Evolutionary conservation across 805 yeast species (phyloP).

Genomic region (Cyberlindnera meyerae): DNA sequence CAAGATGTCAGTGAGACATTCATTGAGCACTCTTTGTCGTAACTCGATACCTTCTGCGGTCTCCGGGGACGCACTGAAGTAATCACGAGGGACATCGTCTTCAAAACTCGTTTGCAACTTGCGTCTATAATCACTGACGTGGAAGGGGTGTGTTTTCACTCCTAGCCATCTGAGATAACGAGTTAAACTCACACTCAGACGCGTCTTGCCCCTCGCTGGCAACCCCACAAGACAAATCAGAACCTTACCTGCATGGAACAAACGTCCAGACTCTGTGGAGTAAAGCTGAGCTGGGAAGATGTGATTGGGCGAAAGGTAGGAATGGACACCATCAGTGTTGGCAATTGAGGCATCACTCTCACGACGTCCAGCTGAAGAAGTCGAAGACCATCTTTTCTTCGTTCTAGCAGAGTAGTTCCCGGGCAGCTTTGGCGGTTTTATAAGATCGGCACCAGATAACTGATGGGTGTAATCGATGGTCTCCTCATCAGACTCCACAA

Average conservation of each 20-base stretch:
- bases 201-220: conserved; percentile 96
- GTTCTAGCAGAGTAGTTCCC: conserved; percentile 56
- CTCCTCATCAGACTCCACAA: conserved; percentile 30
- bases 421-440: conserved; percentile 39
- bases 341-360: conserved; percentile 17
- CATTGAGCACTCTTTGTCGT: conserved; percentile 53
- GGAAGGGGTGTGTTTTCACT: conserved; percentile 86
- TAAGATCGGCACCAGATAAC: conserved; percentile 25
- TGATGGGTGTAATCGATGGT: conserved; percentile 15
- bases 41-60: conserved; percentile 43
- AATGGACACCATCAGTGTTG: conserved; percentile 60
- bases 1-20: conserved; percentile 65
- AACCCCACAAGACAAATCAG: conserved; percentile 85
- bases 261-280: conserved; percentile 85
- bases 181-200: conserved; percentile 84
- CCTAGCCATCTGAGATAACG: conserved; percentile 95
- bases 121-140: conserved; percentile 87
- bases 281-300: conserved; percentile 90
- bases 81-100: conserved; percentile 59
- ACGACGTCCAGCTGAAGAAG: conserved; percentile 12
- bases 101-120: conserved; percentile 30
- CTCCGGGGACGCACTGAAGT: conserved; percentile 54
- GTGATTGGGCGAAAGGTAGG: conserved; percentile 51
- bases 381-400: conserved; percentile 43
- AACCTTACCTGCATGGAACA: conserved; percentile 94